phyloP scores from a whole-genome alignment of 305 asterid genomes.

The Fraxinus nigra region DNA sequence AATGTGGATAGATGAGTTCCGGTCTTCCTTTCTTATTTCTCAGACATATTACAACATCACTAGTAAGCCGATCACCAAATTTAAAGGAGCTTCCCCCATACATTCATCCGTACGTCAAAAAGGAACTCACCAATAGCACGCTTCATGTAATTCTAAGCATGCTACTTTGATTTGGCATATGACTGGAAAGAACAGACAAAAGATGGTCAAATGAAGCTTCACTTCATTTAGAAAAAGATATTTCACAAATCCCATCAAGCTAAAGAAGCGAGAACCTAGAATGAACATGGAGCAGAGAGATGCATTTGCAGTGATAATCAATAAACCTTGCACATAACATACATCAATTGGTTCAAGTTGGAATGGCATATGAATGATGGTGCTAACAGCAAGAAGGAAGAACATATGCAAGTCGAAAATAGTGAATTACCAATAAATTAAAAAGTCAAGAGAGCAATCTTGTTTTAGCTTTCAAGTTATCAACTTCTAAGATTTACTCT shows the following conservation, averaged over 20 bases:
- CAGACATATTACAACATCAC: slow-evolving; percentile 38
- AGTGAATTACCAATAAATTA: not conserved
- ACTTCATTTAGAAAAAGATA: not conserved
- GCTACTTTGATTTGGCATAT: not conserved
- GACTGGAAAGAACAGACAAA: not conserved
- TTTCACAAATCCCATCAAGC: not conserved
- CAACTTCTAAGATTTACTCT: not conserved
- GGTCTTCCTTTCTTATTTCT: slow-evolving; percentile 36
- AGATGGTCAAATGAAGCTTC: not conserved
- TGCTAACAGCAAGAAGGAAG: not conserved
- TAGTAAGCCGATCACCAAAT: slow-evolving; percentile 34
- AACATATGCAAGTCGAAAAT: not conserved
- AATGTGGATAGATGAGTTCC: slow-evolving; percentile 35
- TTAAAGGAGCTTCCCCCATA: slow-evolving; percentile 26
- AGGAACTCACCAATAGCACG: slow-evolving; percentile 26
- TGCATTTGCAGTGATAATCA: not conserved
- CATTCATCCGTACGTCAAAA: slow-evolving; percentile 38
- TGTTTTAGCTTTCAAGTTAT: not conserved
- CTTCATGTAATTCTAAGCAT: slow-evolving; percentile 20
- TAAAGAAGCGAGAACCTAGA: not conserved
- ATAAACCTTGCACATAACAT: slow-evolving; percentile 10
- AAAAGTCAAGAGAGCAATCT: not conserved
- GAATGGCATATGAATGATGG: not conserved
- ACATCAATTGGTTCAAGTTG: slow-evolving; percentile 1
- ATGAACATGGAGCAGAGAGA: not conserved